phyloP scores from a whole-genome alignment of 106 monocot species.

The Agapanthus africanus region DNA sequence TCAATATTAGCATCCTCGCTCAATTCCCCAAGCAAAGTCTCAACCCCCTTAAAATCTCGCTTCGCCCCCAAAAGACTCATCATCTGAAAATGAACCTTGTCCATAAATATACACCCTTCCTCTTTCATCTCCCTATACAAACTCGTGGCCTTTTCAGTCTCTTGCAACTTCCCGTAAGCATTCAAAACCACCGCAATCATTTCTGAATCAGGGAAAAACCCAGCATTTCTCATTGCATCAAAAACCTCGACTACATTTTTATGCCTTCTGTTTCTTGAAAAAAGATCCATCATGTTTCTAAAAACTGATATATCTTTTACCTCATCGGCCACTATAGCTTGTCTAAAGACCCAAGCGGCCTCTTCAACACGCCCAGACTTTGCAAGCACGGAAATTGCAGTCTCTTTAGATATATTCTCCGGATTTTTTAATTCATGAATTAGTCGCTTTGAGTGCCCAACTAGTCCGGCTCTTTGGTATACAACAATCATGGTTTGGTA shows the following conservation, averaged over 20 bases:
- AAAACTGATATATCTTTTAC: constrained; percentile 60
- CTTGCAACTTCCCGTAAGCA: constrained; percentile 85
- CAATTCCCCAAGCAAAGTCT: constrained; percentile 50
- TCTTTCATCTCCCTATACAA: constrained; percentile 79
- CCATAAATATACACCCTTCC: constrained; percentile 67
- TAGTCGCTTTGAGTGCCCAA: constrained; percentile 74
- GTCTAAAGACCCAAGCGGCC: constrained; percentile 66
- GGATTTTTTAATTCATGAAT: constrained; percentile 60
- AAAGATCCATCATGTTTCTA: constrained; percentile 70
- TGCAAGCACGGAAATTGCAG: constrained; percentile 56
- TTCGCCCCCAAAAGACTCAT: constrained; percentile 62
- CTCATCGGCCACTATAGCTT: constrained; percentile 33
- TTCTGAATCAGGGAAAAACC: constrained; percentile 71
- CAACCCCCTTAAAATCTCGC: constrained; percentile 59
- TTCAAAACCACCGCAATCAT: constrained; percentile 57
- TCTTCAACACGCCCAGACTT: constrained; percentile 71
- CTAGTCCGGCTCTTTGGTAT: constrained; percentile 72
- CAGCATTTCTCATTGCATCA: constrained; percentile 62
- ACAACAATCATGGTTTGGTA: constrained; percentile 89
- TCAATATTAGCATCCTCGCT: constrained; percentile 50
- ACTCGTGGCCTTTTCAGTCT: constrained; percentile 48
- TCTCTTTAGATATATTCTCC: constrained; percentile 39
- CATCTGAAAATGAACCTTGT: constrained; percentile 95
- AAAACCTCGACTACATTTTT: constrained; percentile 75
- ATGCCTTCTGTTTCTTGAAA: constrained; percentile 53